Conservation (phyloP, 75 land plant species). For the Sequoia sempervirens region DNA sequence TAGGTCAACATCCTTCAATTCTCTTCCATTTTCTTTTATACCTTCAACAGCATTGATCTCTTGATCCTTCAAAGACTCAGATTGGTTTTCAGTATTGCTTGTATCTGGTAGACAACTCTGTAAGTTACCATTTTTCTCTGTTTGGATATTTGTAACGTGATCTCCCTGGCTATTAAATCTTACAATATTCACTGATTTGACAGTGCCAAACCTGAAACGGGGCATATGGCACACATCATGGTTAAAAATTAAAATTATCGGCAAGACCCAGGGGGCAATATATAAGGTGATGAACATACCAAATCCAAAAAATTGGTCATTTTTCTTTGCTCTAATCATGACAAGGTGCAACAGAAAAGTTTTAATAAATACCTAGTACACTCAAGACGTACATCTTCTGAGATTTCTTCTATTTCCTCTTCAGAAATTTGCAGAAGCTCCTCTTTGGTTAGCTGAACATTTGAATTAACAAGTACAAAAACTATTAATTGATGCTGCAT, state of each 20-base stretch:
- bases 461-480: neutral
- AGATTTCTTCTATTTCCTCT: conserved; percentile 58
- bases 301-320: neutral
- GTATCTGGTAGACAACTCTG: neutral
- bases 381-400: conserved; percentile 84
- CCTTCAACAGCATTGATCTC: neutral
- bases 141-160: neutral
- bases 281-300: neutral
- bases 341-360: neutral
- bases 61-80: conserved; percentile 1
- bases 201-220: conserved; percentile 77
- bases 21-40: neutral
- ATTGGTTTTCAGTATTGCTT: neutral
- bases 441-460: conserved; percentile 46
- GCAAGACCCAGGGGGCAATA: neutral
- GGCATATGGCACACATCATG: neutral
- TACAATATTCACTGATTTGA: conserved; percentile 73
- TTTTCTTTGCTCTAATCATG: neutral
- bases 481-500: neutral
- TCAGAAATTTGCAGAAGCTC: conserved; percentile 44
- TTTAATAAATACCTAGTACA: conserved; percentile 56
- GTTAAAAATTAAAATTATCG: neutral
- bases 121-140: neutral
- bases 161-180: conserved; percentile 8
- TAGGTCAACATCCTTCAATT: neutral